Evolutionary conservation across 441 rosid genomes (phyloP), one percentile per base, ranked within the genome.

Genomic region (Breynia disticha): DNA sequence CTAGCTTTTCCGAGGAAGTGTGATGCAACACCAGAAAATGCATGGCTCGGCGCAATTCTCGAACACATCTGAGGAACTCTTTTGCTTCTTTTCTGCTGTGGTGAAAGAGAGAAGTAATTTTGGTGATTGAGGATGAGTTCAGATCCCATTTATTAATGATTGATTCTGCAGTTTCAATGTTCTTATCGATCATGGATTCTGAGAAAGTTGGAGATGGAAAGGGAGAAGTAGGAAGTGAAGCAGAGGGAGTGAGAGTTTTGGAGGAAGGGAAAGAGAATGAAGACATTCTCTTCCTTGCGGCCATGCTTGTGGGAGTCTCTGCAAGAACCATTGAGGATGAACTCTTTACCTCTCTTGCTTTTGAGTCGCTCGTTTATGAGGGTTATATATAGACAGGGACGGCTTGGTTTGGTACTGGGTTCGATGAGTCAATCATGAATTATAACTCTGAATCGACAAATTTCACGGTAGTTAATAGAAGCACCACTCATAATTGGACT

Each of bases 81-180:
- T 57, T 66, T 32, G 93, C 83, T 45, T 87, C 87, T 14, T 63
- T 63, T 56, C 78, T 62, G 57, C 65, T 57, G 12, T 72, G 5
- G 9, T 54, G 54, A 65, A 87, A 87, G 50, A 84, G 61, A 45
- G 67, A 66, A 35, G 52, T 41, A 56, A 67, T 55, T 28, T 42
- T 65, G 43, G 64, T 54, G 57, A 48, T 35, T 0, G 84, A 62
- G 0, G 80, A 39, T 7, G 91, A 48, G 58, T 67, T 61, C 0
- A 51, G 35, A 42, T 72, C 85, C 98, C 98, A 90, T 64, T 72
- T 79, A 43, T 19, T 69, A 72, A 87, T 83, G 54, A 81, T 62
- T 24, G 65, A 3, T 55, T 77, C 81, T 0, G 90, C 82, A 13
- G 69, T 66, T 50, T 64, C 48, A 2, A 80, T 54, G 58, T 50